phyloP scores from a whole-genome alignment of 139 green algal species.

The Penium margaritaceum region DNA sequence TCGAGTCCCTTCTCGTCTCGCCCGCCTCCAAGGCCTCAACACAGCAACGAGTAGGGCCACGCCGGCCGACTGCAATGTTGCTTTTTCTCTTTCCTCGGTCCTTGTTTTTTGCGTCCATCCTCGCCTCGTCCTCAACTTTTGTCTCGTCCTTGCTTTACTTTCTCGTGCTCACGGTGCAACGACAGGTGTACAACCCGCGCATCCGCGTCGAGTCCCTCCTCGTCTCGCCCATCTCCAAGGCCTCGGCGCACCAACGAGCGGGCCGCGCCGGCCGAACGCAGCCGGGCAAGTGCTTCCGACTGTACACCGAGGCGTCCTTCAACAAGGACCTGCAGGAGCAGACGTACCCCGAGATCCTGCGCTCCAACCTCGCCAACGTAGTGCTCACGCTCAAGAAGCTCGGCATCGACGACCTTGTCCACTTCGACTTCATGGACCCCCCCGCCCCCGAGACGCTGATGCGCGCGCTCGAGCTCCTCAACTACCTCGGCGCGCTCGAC shows the following conservation, averaged over 20 bases:
- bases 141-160: no score
- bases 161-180: no score
- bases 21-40: no score
- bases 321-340: constrained; percentile 96
- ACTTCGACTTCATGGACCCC: constrained; percentile 99
- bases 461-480: constrained; percentile 95
- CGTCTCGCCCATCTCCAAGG: constrained; percentile 92
- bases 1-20: no score
- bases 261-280: constrained; percentile 88
- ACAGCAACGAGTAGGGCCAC: no score
- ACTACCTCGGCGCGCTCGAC: constrained; percentile 97
- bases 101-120: no score
- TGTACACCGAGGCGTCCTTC: constrained; percentile 91
- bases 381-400: constrained; percentile 96
- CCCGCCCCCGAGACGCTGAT: constrained; percentile 97
- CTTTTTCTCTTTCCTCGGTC: no score
- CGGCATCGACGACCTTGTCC: constrained; percentile 96
- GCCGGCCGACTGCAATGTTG: no score
- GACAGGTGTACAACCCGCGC: constrained; percentile 98
- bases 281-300: constrained; percentile 95
- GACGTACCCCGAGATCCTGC: constrained; percentile 98
- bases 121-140: no score
- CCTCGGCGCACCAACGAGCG: constrained; percentile 86
- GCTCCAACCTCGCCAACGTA: constrained; percentile 91
- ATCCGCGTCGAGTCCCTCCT: constrained; percentile 92